Evolutionary conservation across 2,329 filamentous ascomycete genomes (phyloP).

Genomic region (Macroventuria anomochaeta): DNA sequence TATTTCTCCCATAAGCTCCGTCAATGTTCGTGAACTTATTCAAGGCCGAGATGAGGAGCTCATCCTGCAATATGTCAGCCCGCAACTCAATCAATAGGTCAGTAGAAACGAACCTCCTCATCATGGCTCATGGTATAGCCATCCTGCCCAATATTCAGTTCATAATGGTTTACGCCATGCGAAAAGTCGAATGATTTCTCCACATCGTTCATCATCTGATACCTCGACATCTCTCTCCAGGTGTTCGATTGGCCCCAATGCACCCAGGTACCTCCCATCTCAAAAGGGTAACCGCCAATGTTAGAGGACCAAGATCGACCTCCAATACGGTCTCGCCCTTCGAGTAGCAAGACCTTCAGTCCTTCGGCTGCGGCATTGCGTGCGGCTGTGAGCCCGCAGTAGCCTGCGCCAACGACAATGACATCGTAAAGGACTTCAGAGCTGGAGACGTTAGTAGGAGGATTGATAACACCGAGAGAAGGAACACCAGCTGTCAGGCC

Average conservation of each 20-base stretch:
- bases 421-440: slow-evolving; percentile 27
- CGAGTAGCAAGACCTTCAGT: slow-evolving; percentile 42
- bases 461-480: slow-evolving; percentile 26
- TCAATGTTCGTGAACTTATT: slow-evolving; percentile 58
- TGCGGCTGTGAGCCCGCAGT: slow-evolving; percentile 35
- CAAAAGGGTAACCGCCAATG: slow-evolving; percentile 43
- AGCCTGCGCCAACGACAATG: slow-evolving; percentile 34
- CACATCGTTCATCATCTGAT: slow-evolving; percentile 47
- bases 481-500: slow-evolving; percentile 30
- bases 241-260: slow-evolving; percentile 31
- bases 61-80: slow-evolving; percentile 26
- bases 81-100: not conserved
- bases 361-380: slow-evolving; percentile 30
- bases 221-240: slow-evolving; percentile 54
- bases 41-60: slow-evolving; percentile 33
- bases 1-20: slow-evolving; percentile 46
- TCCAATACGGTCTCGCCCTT: slow-evolving; percentile 53
- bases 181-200: slow-evolving; percentile 51
- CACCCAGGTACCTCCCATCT: slow-evolving; percentile 55
- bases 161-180: slow-evolving; percentile 53
- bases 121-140: slow-evolving; percentile 51
- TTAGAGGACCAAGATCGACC: slow-evolving; percentile 53
- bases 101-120: slow-evolving; percentile 42
- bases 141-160: slow-evolving; percentile 43
- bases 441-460: slow-evolving; percentile 22